A percentile compares a stretch with the other conserved stretches of the same genome.
Conservation (phyloP, 2,329 filamentous ascomycete genomes). For the Colletotrichum musae region DNA sequence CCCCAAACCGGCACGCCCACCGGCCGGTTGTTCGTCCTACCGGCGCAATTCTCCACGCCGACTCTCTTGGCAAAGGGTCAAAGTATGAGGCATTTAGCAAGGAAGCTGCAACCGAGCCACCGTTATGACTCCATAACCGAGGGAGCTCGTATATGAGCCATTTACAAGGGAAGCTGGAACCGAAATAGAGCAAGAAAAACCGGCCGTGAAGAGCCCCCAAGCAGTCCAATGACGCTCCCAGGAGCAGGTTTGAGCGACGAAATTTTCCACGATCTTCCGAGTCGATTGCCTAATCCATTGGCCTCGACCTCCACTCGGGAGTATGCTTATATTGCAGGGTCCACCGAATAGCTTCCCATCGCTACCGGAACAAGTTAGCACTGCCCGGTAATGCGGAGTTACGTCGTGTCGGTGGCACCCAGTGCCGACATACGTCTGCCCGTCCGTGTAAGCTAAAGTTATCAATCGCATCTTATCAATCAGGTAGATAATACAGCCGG, state of each 20-base stretch:
- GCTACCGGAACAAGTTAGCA: neutral
- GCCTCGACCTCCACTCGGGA: conserved; percentile 8
- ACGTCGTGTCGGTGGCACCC: neutral
- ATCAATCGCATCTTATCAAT: conserved; percentile 31
- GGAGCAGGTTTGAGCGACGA: conserved; percentile 1
- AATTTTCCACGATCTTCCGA: conserved; percentile 13
- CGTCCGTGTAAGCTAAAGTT: conserved; percentile 4
- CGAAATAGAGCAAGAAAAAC: neutral
- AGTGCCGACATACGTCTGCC: conserved; percentile 13
- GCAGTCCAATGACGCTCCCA: neutral
- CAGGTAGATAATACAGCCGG: neutral
- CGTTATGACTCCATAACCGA: neutral
- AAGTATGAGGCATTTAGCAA: conserved; percentile 1
- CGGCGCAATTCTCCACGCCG: neutral
- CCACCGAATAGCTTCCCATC: conserved; percentile 9
- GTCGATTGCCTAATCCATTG: conserved; percentile 6
- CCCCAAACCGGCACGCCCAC: too few relatives aligned
- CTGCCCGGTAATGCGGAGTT: conserved; percentile 9
- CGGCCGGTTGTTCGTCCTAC: too few relatives aligned
- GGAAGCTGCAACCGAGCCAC: neutral
- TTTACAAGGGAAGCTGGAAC: conserved; percentile 4
- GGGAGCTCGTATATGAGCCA: neutral
- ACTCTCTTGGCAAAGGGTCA: neutral
- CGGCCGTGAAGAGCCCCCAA: neutral
- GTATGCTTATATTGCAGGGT: conserved; percentile 27